Evolutionary conservation across 1,284 basidiomycete species (phyloP), one percentile per base, ranked within the genome.

Genomic region (Abortiporus biennis): DNA sequence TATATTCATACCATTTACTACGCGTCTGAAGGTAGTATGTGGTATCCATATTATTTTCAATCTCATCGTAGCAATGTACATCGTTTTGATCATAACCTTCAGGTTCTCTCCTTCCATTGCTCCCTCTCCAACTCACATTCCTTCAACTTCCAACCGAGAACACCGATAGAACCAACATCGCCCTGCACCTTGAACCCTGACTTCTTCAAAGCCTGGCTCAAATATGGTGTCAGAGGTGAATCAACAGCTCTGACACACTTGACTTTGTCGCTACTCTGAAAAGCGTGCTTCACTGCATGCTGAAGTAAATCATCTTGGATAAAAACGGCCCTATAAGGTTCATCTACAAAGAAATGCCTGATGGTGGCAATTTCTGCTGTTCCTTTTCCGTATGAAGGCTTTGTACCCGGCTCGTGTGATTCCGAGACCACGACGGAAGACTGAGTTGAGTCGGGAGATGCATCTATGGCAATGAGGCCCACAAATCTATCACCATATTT

Each of bases 331-430:
- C 85, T 72, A 54, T 78, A 86, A 4, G 65, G 68, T 44, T 80
- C 76, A 39, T 86, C 80, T 30, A 88, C 74, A 52, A 76, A 81
- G 56, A 90, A 78, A 57, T 91, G 89, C 21, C 86, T 77, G 47
- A 92, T 80, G n/a, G 72, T 67, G 6, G 80, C 85, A 12, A 68
- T 66, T 21, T 60, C 54, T 8, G 74, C 64, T 13, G 69, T 69
- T 34, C 64, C 64, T 24, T 55, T 63, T 37, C 51, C 45, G 39
- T 53, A 55, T 27, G 53, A 48, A 19, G 45, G 37, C 12, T 44
- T 46, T 39, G 44, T 52, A 33, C 50, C 42, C 35, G 52, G 52
- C 11, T 6, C 6, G 45, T 54, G 53, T 47, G 49, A 38, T 21
- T 52, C 48, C 16, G 44, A 36, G 21, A 48, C 36, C 22, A 55